Evolutionary conservation across 768 basidiomycete species (phyloP), one percentile per base, ranked within the genome.

Genomic region (Mycena rebaudengoi): DNA sequence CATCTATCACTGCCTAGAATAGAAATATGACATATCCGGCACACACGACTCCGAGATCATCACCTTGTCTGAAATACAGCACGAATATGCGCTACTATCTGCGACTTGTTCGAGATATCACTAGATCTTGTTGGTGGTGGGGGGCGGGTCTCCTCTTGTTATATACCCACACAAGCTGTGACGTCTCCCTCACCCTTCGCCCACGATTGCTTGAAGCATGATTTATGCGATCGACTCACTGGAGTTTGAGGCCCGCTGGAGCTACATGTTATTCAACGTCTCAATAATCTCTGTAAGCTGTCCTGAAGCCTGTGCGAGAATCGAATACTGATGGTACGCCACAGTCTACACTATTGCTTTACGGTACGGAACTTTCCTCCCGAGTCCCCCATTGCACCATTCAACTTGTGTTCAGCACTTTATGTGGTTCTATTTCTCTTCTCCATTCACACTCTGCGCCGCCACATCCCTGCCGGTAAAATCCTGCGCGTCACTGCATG

Each of bases 401-500:
- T 53, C 6, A 62, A 3, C 44, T 30, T 25, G 11, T 4, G 7
- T n/a, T 2, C 39, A 62, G 61, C 61, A 14, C 51, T 62, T 7
- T 62, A 55, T 26, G 46, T 50, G 1, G 46, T 62, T 14, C 44
- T 54, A 11, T 62, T 62, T 21, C 13, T 49, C 2, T 62, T 48
- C 23, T 62, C 61, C 18, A 33, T 62, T 6, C 28, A 16, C 39
- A 55, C 46, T 6, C 61, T 56, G 5, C 52, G 7, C 3, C 61
- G 28, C 8, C 53, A 32, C 13, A 30, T 16, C 16, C 44, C 43
- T 7, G 35, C 41, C 20, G 26, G 14, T 1, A 54, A 30, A 54
- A 26, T 54, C 5, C 26, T 61, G 70, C 16, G 66, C 67, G 29
- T 45, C n/a, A n/a, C n/a, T n/a, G n/a, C n/a, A n/a, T n/a, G n/a